Base-by-base conservation (phyloP, 2,329 filamentous ascomycete genomes). In the Fusarium decemcellulare region DNA sequence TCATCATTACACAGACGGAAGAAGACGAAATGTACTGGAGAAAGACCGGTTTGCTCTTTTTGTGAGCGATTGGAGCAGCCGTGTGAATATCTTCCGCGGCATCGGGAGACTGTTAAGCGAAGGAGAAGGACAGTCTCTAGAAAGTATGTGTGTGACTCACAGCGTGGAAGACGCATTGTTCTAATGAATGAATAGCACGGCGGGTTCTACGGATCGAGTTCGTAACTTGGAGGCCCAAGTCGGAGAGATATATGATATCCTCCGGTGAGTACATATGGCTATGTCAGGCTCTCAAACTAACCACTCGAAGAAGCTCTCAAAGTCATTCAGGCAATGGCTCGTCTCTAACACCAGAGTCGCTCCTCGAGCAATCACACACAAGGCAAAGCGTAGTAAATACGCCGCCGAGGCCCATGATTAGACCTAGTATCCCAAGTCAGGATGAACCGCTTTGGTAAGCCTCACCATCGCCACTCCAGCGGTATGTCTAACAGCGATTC, bases 21-120 rank as follows among this genome's bases (percentile, higher is more conserved):
- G 36, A 73, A 73, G 59, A 68, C 71, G 11, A 73, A 63, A 42
- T 73, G 71, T n/a, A 64, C 71, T 0, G 71, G 71, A 0, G 71
- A 73, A 50, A 54, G 52, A 8, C 71, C 71, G 1, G 23, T 60
- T 9, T 73, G 71, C 9, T 73, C 71, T 5, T 73, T 70, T 14
- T 73, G 71, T 43, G 60, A 73, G 6, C 32, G 71, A 0, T 14
- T 73, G 8, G 56, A 69, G 4, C 68, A 73, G 6, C 34, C 48
- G 18, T 70, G 67, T 27, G 67, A 64, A n/a, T 70, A 70, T 18
- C 46, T 70, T 4, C 67, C 67, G 1, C 52, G 67, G 1, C 58
- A 70, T 56, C 34, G 62, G 2, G 67, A 70, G n/a, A 67, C 63
- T 5, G 48, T 48, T 0, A 70, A 51, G 5, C 40, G 67, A 14